Percentiles rank a stretch among this genome's conserved stretches.
These are phyloP conservation scores for Fusarium praegraminearum DNA, from an alignment of 2,329 filamentous ascomycete species.

Conservation along the genomic window DNA sequence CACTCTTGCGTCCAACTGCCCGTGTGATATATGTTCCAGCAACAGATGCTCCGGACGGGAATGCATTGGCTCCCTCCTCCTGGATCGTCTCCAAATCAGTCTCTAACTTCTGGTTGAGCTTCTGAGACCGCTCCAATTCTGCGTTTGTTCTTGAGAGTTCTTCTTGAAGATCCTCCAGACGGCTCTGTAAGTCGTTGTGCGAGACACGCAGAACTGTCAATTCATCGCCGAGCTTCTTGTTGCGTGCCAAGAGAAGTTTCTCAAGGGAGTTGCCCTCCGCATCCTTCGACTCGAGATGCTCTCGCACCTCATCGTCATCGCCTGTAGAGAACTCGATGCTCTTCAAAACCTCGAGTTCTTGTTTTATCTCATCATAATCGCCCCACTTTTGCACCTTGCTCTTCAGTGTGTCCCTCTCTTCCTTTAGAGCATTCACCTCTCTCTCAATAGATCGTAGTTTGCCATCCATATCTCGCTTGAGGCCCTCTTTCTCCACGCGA, in stretches of 20 bases:
- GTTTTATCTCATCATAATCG: slow-evolving; percentile 96
- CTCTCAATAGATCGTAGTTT: slow-evolving; percentile 84
- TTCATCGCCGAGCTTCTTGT: slow-evolving; percentile 97
- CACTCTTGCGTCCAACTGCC: slow-evolving; percentile 71
- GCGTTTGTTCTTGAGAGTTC: slow-evolving; percentile 85
- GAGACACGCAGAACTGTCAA: slow-evolving; percentile 93
- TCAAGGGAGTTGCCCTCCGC: slow-evolving; percentile 83
- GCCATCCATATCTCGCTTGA: slow-evolving; percentile 80
- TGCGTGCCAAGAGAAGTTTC: slow-evolving; percentile 88
- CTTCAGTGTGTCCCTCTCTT: slow-evolving; percentile 84
- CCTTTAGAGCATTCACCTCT: slow-evolving; percentile 77
- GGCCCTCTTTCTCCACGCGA: slow-evolving; percentile 84
- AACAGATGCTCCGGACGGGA: slow-evolving; percentile 91
- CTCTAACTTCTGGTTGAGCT: slow-evolving; percentile 88
- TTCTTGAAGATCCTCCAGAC: slow-evolving; percentile 83
- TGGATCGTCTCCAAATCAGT: slow-evolving; percentile 91
- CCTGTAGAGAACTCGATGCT: slow-evolving; percentile 97
- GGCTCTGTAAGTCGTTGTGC: slow-evolving; percentile 87
- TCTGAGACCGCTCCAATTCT: slow-evolving; percentile 86
- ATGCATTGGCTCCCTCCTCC: slow-evolving; percentile 83
- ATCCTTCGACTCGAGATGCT: slow-evolving; percentile 53
- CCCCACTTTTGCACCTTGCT: slow-evolving; percentile 87
- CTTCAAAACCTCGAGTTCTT: slow-evolving; percentile 95
- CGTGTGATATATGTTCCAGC: slow-evolving; percentile 87
- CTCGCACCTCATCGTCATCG: slow-evolving; percentile 77